Base-by-base conservation (phyloP, 2,329 filamentous ascomycete species). In the Periconia sp. region DNA sequence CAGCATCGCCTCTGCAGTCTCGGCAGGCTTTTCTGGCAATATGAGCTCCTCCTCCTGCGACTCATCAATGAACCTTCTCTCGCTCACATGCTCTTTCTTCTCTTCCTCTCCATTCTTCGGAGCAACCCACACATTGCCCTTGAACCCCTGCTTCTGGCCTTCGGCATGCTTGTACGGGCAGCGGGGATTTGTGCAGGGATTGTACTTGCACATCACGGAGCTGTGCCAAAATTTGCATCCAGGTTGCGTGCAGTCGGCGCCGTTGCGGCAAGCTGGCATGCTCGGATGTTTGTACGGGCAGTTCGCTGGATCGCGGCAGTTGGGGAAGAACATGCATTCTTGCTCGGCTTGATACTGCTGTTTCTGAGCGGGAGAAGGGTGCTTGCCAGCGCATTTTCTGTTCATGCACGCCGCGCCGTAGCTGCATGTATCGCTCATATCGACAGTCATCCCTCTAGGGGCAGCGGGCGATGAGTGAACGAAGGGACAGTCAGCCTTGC, bases 341-440 rank as follows among this genome's bases (percentile, higher is more conserved):
- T 88, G 85, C 68, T 94, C 88, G 46, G 84, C 81, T 72, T 95
- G 88, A 66, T 92, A 89, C 18, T 86, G 84, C 37, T 82, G 75
- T 67, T 85, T 89, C 57, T 88, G 82, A 5, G 92, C 91, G 1
- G 94, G 94, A 5, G 92, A 96, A 2, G 94, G 94, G 70, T 99
- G 94, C 46, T 90, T 88, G 21, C 82, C 92, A 7, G 88, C 88
- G 65, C 94, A 99, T 74, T 97, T 97, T 61, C 84, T 81, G 78
- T 97, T 99, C 74, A 94, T 95, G 83, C 94, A 99, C 7, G 91
- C 91, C 2, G 85, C 90, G 15, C 91, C 92, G 59, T 88, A 97
- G 13, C 81, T 81, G 75, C 94, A 99, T 13, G 81, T 78, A 61
- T 95, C 90, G 45, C 79, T 82, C 55, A 92, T 79, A 68, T 97